Conservation (phyloP, 2,329 filamentous ascomycete species). For the Zymoseptoria passerinii region DNA sequence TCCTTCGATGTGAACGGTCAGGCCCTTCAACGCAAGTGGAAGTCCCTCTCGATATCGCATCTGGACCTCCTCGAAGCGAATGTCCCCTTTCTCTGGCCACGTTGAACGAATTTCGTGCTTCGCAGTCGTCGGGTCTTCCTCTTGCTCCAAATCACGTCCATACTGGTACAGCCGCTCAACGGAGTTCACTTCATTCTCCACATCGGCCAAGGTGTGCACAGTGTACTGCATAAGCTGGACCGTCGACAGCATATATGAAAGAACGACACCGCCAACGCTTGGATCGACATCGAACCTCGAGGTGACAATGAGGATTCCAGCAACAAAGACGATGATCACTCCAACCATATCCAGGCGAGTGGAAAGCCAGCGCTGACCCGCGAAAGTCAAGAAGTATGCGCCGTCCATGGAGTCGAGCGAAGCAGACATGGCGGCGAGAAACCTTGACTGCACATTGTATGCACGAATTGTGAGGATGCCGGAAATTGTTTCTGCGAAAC, state of each 20-base stretch:
- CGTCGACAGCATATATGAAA: constrained; percentile 87
- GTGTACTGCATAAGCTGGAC: constrained; percentile 90
- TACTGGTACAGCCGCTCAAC: constrained; percentile 93
- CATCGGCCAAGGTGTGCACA: constrained; percentile 77
- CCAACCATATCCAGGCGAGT: constrained; percentile 80
- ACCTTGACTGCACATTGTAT: constrained; percentile 80
- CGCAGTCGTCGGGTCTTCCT: constrained; percentile 51
- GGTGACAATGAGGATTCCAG: constrained; percentile 75
- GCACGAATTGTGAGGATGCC: constrained; percentile 90
- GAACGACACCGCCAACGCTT: constrained; percentile 79
- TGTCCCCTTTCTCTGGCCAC: constrained; percentile 82
- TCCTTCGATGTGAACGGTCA: constrained; percentile 59
- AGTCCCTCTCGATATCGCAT: constrained; percentile 44
- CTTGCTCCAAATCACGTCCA: constrained; percentile 74
- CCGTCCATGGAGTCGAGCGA: constrained; percentile 80
- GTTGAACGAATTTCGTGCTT: constrained; percentile 91
- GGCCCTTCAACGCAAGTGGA: constrained; percentile 41
- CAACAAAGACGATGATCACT: constrained; percentile 79
- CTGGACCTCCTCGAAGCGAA: constrained; percentile 42
- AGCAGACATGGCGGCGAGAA: constrained; percentile 74
- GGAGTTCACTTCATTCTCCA: constrained; percentile 97
- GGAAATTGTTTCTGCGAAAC: constrained; percentile 83
- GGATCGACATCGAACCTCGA: constrained; percentile 73
- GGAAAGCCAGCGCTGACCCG: constrained; percentile 84
- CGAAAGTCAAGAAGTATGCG: constrained; percentile 89